These are phyloP conservation scores for Colletotrichum destructivum DNA, from an alignment of 2,329 filamentous ascomycete species.

Conservation along the genomic window DNA sequence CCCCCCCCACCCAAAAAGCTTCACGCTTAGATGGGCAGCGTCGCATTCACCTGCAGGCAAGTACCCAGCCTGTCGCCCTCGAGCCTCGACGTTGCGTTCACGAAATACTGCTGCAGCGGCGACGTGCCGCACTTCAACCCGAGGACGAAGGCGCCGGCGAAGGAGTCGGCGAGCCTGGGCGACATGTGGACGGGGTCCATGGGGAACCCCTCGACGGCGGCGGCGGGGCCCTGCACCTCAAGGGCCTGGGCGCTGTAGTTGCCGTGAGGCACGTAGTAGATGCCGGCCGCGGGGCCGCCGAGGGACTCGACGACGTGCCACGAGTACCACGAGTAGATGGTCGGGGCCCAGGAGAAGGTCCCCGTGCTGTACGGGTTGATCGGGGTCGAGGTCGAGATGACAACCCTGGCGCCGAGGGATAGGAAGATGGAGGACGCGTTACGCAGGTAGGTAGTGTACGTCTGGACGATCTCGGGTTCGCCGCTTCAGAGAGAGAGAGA, in stretches of 20 bases:
- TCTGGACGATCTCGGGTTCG: slow-evolving; percentile 68
- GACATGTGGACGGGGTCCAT: slow-evolving; percentile 76
- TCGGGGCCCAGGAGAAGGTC: slow-evolving; percentile 61
- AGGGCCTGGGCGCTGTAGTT: slow-evolving; percentile 69
- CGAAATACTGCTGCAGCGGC: slow-evolving; percentile 30
- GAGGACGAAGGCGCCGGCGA: slow-evolving; percentile 70
- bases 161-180: slow-evolving; percentile 66
- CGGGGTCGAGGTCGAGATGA: slow-evolving; percentile 70
- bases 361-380: slow-evolving; percentile 74
- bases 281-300: slow-evolving; percentile 55
- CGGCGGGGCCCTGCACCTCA: slow-evolving; percentile 62
- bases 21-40: slow-evolving; percentile 21
- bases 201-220: slow-evolving; percentile 69
- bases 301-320: slow-evolving; percentile 46
- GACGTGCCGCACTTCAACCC: slow-evolving; percentile 30
- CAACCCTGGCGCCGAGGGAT: slow-evolving; percentile 71
- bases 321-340: slow-evolving; percentile 70
- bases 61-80: slow-evolving; percentile 15
- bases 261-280: slow-evolving; percentile 72
- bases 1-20: too few species aligned
- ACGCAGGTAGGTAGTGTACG: slow-evolving; percentile 72
- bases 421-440: slow-evolving; percentile 69
- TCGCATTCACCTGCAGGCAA: slow-evolving; percentile 29
- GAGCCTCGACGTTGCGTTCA: slow-evolving; percentile 35
- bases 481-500: slow-evolving; percentile 13